Evolutionary conservation across 75 land plant genomes (phyloP), one percentile per base, ranked within the genome.

Genomic region (Pinus taeda): DNA sequence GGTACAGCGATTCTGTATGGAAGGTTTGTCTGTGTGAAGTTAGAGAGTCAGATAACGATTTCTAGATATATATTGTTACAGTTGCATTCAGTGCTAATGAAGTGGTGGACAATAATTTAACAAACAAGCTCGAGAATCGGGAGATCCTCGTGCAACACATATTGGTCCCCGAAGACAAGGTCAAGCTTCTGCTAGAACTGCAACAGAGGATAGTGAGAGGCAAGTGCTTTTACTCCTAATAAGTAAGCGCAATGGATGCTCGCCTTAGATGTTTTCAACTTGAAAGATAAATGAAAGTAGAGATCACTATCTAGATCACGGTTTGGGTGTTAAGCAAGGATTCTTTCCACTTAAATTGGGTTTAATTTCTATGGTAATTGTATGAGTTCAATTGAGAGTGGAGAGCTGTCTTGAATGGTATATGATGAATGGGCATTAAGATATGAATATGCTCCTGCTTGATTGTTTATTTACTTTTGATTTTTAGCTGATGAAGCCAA

Each of bases 101-200:
- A 20, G 36, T 24, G 49, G 22, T 29, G 15, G 45, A 3, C 74
- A 57, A 56, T 11, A 29, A 73, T 11, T 22, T 36, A 59, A 74
- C 69, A 17, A 76, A 80, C 57, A 79, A 73, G 20, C 72, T 24
- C 26, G 83, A 78, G 61, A 83, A 79, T 12, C 84, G 81, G 60
- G 98, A 95, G 78, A 77, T 90, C 60, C 71, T 93, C 59, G 95
- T 95, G 67, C 98, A 95, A 77, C 98, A 95, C 75, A 78, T 95
- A 82, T 87, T 95, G 63, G 91, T 95, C 26, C 80, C 82, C 42
- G 91, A 90, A 79, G 88, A 90, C 76, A 82, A 95, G 74, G 76
- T 78, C 37, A 84, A 89, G 71, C 84, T 95, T 57, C 73, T 92
- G 30, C 21, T 80, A 62, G 93, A 95, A 45, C 84, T 95, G 53